Percentiles rank a stretch among this genome's conserved stretches.
These are phyloP conservation scores for Trichoderma erinaceum DNA, from an alignment of 495 filamentous ascomycete genomes.

Conservation along the genomic window DNA sequence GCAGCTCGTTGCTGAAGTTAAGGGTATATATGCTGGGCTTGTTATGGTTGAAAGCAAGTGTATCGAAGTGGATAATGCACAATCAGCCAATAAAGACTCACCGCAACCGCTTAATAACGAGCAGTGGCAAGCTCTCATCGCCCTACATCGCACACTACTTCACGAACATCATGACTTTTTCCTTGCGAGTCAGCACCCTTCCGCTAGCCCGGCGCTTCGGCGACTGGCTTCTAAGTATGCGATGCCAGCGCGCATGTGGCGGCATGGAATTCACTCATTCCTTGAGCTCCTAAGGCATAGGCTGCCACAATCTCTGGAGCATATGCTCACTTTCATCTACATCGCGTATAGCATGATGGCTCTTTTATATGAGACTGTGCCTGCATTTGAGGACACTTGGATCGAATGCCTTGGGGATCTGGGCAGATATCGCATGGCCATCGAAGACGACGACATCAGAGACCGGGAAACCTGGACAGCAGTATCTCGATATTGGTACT, in stretches of 20 bases:
- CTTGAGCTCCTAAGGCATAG: conserved; percentile 65
- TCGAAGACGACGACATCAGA: conserved; percentile 63
- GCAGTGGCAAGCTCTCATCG: conserved; percentile 69
- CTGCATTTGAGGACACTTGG: conserved; percentile 77
- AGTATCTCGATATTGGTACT: conserved; percentile 76
- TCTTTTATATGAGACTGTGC: conserved; percentile 67
- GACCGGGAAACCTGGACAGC: conserved; percentile 75
- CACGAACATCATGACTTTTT: conserved; percentile 71
- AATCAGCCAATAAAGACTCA: conserved; percentile 38
- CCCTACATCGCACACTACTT: conserved; percentile 58
- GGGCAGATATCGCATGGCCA: conserved; percentile 60
- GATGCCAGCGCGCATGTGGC: conserved; percentile 81
- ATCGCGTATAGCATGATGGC: conserved; percentile 78
- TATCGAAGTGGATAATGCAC: conserved; percentile 62
- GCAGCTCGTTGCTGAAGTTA: conserved; percentile 63
- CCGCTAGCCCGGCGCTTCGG: conserved; percentile 53
- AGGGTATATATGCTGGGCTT: conserved; percentile 69
- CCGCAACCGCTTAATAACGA: conserved; percentile 45
- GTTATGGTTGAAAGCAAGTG: conserved; percentile 78
- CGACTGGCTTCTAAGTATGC: conserved; percentile 61
- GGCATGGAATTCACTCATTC: conserved; percentile 57
- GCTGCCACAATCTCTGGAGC: conserved; percentile 63
- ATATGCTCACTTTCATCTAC: conserved; percentile 79
- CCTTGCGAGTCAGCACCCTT: conserved; percentile 67
- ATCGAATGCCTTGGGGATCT: conserved; percentile 84